Evolutionary conservation across 352 stramenopile species (phyloP), one percentile per base, ranked within the genome.

Genomic region (Nothophytophthora sp.): DNA sequence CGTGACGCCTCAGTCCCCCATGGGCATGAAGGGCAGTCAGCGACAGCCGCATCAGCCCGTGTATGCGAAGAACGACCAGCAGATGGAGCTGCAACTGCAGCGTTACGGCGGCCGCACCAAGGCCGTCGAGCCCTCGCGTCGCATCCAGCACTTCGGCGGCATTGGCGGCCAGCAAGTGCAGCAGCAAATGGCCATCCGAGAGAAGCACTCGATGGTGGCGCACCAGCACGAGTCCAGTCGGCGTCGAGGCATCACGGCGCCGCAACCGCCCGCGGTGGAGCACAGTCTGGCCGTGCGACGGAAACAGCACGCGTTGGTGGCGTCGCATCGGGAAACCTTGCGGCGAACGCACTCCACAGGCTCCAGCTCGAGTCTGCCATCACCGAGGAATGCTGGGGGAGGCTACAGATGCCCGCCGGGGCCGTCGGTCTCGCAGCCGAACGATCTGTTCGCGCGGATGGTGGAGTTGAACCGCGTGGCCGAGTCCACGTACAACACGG

Each of bases 401-500:
- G 28, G 27, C 15, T 44, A 27, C 22, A 37, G n/a, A 8, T 15
- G n/a, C 5, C 32, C 45, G 3, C 8, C 37, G 18, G 15, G 13
- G 29, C 23, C 44, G 33, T 25, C 55, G 35, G 35, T 36, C 8
- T 46, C 55, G 23, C 25, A 23, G 42, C 36, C 41, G 19, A 50
- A 27, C 15, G 50, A 57, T 42, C 50, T 70, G 43, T 44, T 67
- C 24, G 40, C 50, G 11, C 49, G 55, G 27, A 70, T 70, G 55
- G 13, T 55, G 36, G 61, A 70, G 41, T 56, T 71, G 19, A 62
- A 63, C 46, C 44, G 47, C 22, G 30, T 60, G 27, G 56, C 56
- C 20, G 56, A 67, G 37, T 60, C 48, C 30, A 71, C 49, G 28
- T 71, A 71, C 50, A 54, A 71, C 50, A 64, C 62, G 24, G 63